Percentiles rank a stretch among this genome's conserved stretches.
phyloP scores from a whole-genome alignment of 1,284 basidiomycete genomes.

The Ganoderma lingzhi region DNA sequence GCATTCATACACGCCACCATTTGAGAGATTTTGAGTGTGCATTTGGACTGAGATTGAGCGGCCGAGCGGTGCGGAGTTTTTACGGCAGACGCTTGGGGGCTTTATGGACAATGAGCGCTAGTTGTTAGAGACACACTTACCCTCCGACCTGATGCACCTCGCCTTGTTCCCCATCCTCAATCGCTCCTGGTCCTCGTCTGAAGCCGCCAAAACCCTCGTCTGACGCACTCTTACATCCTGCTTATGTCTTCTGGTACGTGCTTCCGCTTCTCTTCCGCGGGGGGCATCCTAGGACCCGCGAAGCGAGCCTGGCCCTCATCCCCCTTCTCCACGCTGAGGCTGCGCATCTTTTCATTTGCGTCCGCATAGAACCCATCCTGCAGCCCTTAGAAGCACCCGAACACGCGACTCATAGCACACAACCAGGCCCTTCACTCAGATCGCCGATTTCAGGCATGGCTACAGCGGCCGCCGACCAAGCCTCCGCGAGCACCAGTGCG shows the following conservation, averaged over 20 bases:
- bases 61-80: constrained; percentile 20
- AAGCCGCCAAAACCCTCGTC: constrained; percentile 19
- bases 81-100: constrained; percentile 23
- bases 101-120: constrained; percentile 28
- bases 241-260: constrained; percentile 33
- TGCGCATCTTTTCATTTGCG: constrained; percentile 30
- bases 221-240: constrained; percentile 7
- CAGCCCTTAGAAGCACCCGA: constrained; percentile 12
- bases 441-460: constrained; percentile 30
- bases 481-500: constrained; percentile 32
- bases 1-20: neutral
- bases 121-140: constrained; percentile 35
- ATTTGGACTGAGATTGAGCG: constrained; percentile 6
- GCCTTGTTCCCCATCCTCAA: constrained; percentile 35
- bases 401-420: constrained; percentile 16
- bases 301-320: constrained; percentile 28
- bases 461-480: constrained; percentile 31
- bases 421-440: constrained; percentile 10
- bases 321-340: constrained; percentile 33
- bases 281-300: constrained; percentile 19
- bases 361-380: constrained; percentile 21
- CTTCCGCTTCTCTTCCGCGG: neutral
- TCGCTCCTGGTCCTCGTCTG: constrained; percentile 26
- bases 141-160: constrained; percentile 45
- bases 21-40: neutral